phyloP scores from a whole-genome alignment of 257 asterid genomes.

The Nicotiana sylvestris region DNA sequence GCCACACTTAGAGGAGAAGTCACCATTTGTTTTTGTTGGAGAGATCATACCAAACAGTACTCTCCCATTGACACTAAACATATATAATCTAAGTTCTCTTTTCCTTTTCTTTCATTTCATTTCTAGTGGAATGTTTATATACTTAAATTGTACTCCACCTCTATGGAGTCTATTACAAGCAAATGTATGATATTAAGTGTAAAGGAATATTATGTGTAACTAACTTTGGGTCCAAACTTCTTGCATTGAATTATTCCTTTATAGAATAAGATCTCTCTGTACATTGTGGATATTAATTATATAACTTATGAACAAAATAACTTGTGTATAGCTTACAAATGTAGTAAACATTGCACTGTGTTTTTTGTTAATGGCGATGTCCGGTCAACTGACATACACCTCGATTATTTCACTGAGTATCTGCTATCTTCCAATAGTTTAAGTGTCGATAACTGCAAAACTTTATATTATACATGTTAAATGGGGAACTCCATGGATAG shows the following conservation, averaged over 20 bases:
- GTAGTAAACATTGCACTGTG: too few relatives aligned
- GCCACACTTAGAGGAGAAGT: conserved; percentile 17
- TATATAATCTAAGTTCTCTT: neutral
- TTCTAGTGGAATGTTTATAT: neutral
- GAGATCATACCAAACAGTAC: conserved; percentile 11
- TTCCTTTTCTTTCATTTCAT: neutral
- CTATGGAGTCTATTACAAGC: conserved; percentile 7
- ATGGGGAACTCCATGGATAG: neutral
- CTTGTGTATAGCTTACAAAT: too few relatives aligned
- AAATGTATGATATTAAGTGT: neutral
- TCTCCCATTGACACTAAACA: neutral
- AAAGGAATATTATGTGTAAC: neutral
- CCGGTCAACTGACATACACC: too few relatives aligned
- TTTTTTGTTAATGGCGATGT: too few relatives aligned
- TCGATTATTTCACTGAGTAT: neutral
- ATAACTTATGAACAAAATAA: too few relatives aligned
- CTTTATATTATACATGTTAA: neutral
- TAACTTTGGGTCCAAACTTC: neutral
- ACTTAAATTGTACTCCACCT: conserved; percentile 15
- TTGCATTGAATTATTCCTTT: neutral
- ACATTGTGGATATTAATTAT: too few relatives aligned
- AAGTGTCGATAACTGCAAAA: neutral
- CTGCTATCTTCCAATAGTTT: neutral
- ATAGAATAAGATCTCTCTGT: too few relatives aligned
- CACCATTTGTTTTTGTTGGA: conserved; percentile 6